Conservation (phyloP, 257 asterid species). For the Nicotiana tabacum region DNA sequence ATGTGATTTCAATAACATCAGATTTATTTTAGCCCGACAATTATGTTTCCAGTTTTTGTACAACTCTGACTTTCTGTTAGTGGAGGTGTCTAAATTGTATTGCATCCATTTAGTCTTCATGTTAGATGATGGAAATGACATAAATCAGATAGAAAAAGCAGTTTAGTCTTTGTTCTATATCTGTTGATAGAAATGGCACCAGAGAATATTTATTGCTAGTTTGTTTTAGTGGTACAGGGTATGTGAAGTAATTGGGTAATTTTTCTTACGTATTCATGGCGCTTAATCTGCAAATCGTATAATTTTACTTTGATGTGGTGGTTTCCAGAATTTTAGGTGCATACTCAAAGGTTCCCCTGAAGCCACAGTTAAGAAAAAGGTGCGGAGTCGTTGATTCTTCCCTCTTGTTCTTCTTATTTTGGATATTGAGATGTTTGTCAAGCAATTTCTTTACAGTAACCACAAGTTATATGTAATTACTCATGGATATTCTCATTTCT, state of each 20-base stretch:
- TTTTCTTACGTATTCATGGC: not conserved
- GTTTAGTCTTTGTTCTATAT: not conserved
- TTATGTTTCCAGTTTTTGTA: not conserved
- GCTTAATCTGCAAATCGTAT: not conserved
- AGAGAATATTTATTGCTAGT: not conserved
- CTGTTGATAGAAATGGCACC: not conserved
- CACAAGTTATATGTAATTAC: not conserved
- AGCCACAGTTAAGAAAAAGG: constrained; percentile 35
- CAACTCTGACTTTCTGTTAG: not conserved
- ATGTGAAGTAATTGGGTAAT: not conserved
- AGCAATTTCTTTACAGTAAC: not conserved
- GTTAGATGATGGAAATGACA: not conserved
- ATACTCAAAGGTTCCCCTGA: constrained; percentile 52
- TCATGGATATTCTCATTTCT: not conserved
- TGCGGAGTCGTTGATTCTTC: not conserved
- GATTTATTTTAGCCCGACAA: not conserved
- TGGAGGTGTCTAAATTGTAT: not conserved
- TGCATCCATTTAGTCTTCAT: not conserved
- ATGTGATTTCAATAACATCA: not conserved
- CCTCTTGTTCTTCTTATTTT: not conserved
- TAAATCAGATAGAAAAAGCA: not conserved
- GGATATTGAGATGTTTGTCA: not conserved
- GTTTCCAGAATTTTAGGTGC: constrained; percentile 59
- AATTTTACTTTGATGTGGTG: constrained; percentile 13
- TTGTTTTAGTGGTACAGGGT: not conserved